A percentile compares a stretch with the other conserved stretches of the same genome.
Evolutionary conservation across 805 yeast species (phyloP).

Genomic region (Barnettozyma sucrosica): DNA sequence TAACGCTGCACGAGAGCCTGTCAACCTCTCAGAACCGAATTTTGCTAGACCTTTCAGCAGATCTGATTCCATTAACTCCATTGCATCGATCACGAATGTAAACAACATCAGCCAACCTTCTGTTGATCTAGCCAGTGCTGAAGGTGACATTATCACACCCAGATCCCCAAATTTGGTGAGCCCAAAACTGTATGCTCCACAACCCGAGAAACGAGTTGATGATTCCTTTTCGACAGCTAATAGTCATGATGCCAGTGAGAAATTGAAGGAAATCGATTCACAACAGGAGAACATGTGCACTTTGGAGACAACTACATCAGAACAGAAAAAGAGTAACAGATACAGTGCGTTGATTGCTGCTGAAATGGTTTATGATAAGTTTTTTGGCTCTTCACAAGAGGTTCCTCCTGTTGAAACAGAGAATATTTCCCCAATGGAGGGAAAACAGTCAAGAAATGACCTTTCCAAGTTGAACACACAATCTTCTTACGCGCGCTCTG

Average conservation of each 20-base stretch:
- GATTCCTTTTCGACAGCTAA: constrained; percentile 9
- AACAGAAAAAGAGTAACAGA: constrained; percentile 19
- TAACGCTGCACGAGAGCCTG: constrained; percentile 1
- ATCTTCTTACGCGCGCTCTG: constrained; percentile 10
- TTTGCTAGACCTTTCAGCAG: constrained; percentile 24
- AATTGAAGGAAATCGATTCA: background rate
- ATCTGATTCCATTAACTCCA: constrained; percentile 38
- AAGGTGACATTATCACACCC: constrained; percentile 33
- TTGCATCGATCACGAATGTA: constrained; percentile 29
- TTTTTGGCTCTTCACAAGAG: constrained; percentile 19
- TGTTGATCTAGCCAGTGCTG: constrained; percentile 29
- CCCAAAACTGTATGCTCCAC: constrained; percentile 6
- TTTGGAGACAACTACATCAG: background rate
- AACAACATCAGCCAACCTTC: constrained; percentile 30
- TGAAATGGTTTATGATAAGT: constrained; percentile 24
- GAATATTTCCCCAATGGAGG: background rate
- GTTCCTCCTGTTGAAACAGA: background rate
- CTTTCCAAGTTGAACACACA: background rate
- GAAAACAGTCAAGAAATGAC: background rate
- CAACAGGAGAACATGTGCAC: background rate
- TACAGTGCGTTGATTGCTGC: constrained; percentile 27
- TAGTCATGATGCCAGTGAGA: constrained; percentile 11
- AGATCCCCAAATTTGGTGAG: constrained; percentile 21
- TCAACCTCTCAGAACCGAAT: background rate
- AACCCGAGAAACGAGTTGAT: constrained; percentile 15